Base-by-base conservation (phyloP, 495 filamentous ascomycete species). In the Talaromyces trachyspermus region DNA sequence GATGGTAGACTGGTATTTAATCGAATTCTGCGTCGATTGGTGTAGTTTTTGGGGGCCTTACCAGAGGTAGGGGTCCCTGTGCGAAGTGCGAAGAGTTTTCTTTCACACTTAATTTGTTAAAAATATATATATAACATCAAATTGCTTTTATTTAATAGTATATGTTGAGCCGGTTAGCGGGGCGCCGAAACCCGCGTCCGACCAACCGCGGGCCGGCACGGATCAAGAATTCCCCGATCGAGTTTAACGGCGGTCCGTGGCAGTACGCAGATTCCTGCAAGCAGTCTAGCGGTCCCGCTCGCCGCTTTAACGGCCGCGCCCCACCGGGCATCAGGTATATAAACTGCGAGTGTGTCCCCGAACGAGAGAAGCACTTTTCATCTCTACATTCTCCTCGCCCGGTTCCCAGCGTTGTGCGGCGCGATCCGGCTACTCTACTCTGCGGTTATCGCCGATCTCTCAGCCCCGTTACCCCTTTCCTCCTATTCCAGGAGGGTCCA, bases 71-170 rank as follows among this genome's bases (percentile, higher is more conserved):
- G n/a, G n/a, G n/a, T n/a, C n/a, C n/a, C n/a, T n/a, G n/a, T n/a
- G n/a, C n/a, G n/a, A n/a, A n/a, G n/a, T n/a, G n/a, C n/a, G n/a
- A n/a, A n/a, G n/a, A n/a, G n/a, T n/a, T n/a, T n/a, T n/a, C n/a
- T n/a, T n/a, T n/a, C n/a, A n/a, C n/a, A n/a, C n/a, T n/a, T n/a
- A n/a, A n/a, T n/a, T n/a, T n/a, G n/a, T n/a, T n/a, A n/a, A n/a
- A n/a, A n/a, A n/a, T n/a, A n/a, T n/a, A n/a, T n/a, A n/a, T n/a
- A n/a, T n/a, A n/a, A n/a, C n/a, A n/a, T n/a, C n/a, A n/a, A n/a
- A n/a, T n/a, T n/a, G n/a, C n/a, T n/a, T n/a, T 36, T 36, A n/a
- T 36, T n/a, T 36, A n/a, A 36, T 37, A 37, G 33, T 36, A 36
- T 36, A 36, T 15, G n/a, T 36, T 36, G 33, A n/a, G 33, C 5